Evolutionary conservation across 352 stramenopile genomes (phyloP), one percentile per base, ranked within the genome.

Genomic region (Phytophthora multivora): DNA sequence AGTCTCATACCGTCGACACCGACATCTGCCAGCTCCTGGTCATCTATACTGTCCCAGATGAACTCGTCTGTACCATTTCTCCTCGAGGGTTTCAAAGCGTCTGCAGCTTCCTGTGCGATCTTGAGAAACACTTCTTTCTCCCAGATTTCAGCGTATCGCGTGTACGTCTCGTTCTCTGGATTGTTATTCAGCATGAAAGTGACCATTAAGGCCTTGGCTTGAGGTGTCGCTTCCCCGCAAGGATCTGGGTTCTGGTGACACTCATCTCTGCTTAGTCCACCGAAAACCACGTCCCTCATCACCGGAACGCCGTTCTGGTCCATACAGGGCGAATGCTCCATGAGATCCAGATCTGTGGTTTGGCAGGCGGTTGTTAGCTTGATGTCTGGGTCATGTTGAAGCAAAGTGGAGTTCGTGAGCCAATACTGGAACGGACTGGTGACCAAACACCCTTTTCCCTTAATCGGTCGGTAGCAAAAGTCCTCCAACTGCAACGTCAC

Each of bases 291-390:
- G 47, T 88, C 83, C 36, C 80, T 75, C 85, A 97, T 96, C 5
- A 96, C 90, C 2, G 90, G 89, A 7, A 95, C 73, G n/a, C 90
- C 90, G 51, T 93, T 97, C 65, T 92, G 70, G 57, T 97, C 89
- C 83, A 97, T 93, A 30, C 89, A 97, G 6, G 88, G 87, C 7
- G 85, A 71, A 36, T 58, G 64, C 11, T 86, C 42, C 42, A 88
- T 75, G 3, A 91, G 69, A 5, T 42, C 48, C 4, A 65, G 62
- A 33, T 92, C 80, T 11, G 68, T 88, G 0, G 88, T 97, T 60
- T 97, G 89, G 38, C 89, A 97, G 6, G 87, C 85, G 1, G 86
- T 86, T 26, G 89, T 97, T 63, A 96, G 86, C 58, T 94, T 95
- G 25, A 95, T 86, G 39, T 93, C 80, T 5, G 83, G 77, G 54